Evolutionary conservation across 2,329 filamentous ascomycete species (phyloP), one percentile per base, ranked within the genome.

Genomic region (Mariannaea sp.): DNA sequence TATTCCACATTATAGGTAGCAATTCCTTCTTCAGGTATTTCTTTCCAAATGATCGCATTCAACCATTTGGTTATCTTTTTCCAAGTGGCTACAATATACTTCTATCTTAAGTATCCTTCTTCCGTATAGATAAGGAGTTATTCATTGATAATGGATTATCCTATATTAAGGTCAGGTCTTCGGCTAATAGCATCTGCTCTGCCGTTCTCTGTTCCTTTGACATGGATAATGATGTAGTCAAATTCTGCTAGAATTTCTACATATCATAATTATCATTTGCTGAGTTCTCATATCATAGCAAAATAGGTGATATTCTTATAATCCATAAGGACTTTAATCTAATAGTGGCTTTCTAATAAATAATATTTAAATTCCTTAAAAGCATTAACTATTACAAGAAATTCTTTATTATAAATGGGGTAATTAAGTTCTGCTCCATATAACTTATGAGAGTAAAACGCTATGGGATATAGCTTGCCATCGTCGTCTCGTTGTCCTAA

Each of bases 331-430:
- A 65, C 27, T 32, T 60, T 60, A 39, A 61, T 16, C 14, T 59
- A 41, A 43, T 60, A 57, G 3, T 56, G 36, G 17, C 17, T 62
- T 50, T 26, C 29, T 19, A 41, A 20, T 7, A 64, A 17, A 24
- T 67, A 65, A 14, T 63, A 49, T 55, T 46, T 45, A 27, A 58
- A 68, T 58, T 66, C 49, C 20, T 67, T 60, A 55, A 66, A 62
- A n/a, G 33, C n/a, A 43, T 64, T 58, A 40, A 65, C 44, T 20
- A 68, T 66, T 6, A 36, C 32, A 14, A 65, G 41, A 17, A 68
- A 59, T 60, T 64, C 52, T 46, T 65, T 63, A 39, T 65, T 43
- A 38, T 65, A 59, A 7, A 64, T 64, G 16, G 27, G 14, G 26
- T 67, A 67, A 10, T 68, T 67, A 32, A 64, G 30, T 53, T 66